A percentile compares a stretch with the other conserved stretches of the same genome.
phyloP scores from a whole-genome alignment of 768 basidiomycete species.

The Kwoniella sp. region DNA sequence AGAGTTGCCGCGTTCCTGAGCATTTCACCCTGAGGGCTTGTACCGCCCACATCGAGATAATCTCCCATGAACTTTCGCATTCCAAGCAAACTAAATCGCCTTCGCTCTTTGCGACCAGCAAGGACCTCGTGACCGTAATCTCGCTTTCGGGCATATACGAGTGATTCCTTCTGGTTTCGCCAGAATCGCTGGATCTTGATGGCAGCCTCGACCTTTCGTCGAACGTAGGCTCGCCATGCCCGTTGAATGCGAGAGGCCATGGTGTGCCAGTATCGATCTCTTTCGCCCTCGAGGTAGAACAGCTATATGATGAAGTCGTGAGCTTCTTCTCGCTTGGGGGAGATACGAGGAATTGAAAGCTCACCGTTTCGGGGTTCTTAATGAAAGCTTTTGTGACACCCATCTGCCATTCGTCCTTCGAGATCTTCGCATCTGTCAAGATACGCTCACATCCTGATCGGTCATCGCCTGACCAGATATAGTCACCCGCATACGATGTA shows the following conservation, averaged over 20 bases:
- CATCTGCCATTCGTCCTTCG: constrained; percentile 99
- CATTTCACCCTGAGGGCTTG: constrained; percentile 71
- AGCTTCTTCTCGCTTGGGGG: constrained; percentile 69
- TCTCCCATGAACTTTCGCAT: constrained; percentile 95
- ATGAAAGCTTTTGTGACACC: constrained; percentile 98
- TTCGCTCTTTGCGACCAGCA: constrained; percentile 86
- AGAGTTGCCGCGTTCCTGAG: constrained; percentile 72
- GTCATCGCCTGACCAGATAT: constrained; percentile 90
- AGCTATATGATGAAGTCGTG: constrained; percentile 61
- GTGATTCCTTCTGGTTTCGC: constrained; percentile 94
- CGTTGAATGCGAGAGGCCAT: constrained; percentile 97
- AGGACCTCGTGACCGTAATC: constrained; percentile 93
- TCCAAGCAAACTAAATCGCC: constrained; percentile 88
- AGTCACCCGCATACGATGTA: constrained; percentile 97
- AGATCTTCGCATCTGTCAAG: constrained; percentile 90
- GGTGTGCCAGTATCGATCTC: constrained; percentile 99
- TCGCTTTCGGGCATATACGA: constrained; percentile 85
- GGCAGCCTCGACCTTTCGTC: constrained; percentile 93
- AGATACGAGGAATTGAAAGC: constrained; percentile 96
- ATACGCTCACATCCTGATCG: constrained; percentile 91
- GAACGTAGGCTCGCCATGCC: constrained; percentile 91
- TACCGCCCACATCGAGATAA: constrained; percentile 87
- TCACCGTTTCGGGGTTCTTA: constrained; percentile 96
- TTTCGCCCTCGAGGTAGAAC: constrained; percentile 97
- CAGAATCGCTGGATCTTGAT: constrained; percentile 95